A percentile compares a stretch with the other conserved stretches of the same genome.
Evolutionary conservation across 2,329 filamentous ascomycete species (phyloP).

Genomic region (Penicillium sp.): DNA sequence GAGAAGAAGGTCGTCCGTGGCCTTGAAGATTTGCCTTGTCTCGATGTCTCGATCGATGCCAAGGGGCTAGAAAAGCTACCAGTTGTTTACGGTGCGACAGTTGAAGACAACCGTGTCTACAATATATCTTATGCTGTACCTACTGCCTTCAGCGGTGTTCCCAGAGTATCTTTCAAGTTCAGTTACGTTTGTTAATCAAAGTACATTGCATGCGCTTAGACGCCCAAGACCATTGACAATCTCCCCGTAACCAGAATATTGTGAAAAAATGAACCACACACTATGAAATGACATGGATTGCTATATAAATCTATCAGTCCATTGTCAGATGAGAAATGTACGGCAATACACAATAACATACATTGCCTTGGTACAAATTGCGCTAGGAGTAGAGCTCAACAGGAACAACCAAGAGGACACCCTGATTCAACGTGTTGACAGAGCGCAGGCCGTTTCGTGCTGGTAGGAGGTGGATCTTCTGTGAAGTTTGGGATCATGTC

Average conservation of each 20-base stretch:
- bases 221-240: no score
- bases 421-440: not conserved
- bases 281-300: no score
- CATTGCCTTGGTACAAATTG: no score
- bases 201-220: no score
- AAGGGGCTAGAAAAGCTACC: constrained; percentile 43
- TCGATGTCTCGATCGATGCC: constrained; percentile 45
- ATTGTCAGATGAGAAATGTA: no score
- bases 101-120: constrained; percentile 51
- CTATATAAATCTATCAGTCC: no score
- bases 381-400: not conserved
- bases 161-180: not conserved
- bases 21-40: constrained; percentile 45
- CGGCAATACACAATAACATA: no score
- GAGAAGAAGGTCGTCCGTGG: constrained; percentile 36
- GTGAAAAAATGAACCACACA: no score
- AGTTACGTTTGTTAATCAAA: not conserved
- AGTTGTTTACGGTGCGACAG: constrained; percentile 41
- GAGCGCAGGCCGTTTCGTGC: no score
- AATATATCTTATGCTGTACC: constrained; percentile 55
- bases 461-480: not conserved
- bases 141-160: constrained; percentile 5
- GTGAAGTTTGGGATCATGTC: not conserved
- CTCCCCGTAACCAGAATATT: no score
- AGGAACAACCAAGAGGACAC: not conserved